Evolutionary conservation across 345 rosid genomes (phyloP).

Genomic region (Corchorus capsularis): DNA sequence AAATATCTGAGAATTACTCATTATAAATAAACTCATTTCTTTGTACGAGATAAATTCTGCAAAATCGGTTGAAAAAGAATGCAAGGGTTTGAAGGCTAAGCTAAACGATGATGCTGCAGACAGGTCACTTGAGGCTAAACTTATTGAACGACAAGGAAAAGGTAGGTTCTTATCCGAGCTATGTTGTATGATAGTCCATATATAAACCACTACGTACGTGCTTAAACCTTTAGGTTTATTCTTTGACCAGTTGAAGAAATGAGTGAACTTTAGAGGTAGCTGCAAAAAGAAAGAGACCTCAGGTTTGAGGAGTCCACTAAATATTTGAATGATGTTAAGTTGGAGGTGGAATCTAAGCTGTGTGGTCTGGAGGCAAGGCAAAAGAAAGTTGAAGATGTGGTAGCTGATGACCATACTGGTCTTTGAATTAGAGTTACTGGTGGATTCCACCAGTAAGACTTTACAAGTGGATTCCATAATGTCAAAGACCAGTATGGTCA

Average conservation of each 20-base stretch:
- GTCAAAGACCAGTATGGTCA: conserved; percentile 48
- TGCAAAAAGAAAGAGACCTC: conserved; percentile 61
- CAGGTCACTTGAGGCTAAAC: conserved; percentile 76
- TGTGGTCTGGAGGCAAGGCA: conserved; percentile 71
- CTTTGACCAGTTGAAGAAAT: conserved; percentile 60
- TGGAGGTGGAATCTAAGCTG: conserved; percentile 64
- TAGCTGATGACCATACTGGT: too few relatives aligned
- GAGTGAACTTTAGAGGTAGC: conserved; percentile 49
- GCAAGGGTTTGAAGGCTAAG: conserved; percentile 65
- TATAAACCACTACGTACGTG: conserved; percentile 8
- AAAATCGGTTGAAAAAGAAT: conserved; percentile 80
- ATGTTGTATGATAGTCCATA: not conserved
- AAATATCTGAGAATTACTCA: not conserved
- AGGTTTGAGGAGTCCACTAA: conserved; percentile 55
- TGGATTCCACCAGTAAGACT: too few relatives aligned
- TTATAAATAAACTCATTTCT: not conserved
- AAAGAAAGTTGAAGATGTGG: conserved; percentile 65
- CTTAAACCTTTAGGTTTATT: conserved; percentile 7
- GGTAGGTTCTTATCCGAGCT: conserved; percentile 41
- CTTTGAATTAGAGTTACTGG: too few relatives aligned
- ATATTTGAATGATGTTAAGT: conserved; percentile 50
- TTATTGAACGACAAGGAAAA: conserved; percentile 66
- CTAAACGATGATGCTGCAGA: conserved; percentile 66
- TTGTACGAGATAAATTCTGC: conserved; percentile 62
- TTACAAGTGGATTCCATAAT: conserved; percentile 72